Base-by-base conservation (phyloP, 352 stramenopile genomes). In the Pythium monospermum region DNA sequence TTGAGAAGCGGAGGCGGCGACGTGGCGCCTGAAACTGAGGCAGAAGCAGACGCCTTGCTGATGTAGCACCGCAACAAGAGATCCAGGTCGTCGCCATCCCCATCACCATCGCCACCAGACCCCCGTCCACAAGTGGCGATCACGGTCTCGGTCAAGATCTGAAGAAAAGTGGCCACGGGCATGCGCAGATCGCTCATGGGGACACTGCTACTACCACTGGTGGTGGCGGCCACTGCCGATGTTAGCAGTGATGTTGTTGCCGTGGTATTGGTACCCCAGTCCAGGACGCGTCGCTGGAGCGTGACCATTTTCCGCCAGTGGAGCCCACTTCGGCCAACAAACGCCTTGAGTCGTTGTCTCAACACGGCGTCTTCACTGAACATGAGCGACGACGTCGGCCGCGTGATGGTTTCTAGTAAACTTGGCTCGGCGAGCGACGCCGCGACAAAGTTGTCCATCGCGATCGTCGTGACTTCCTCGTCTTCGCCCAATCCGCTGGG, bases 371-470 rank as follows among this genome's bases (percentile, higher is more conserved):
- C 66, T 7, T 53, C 30, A 10, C 55, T 55, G 39, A 65, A 71
- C 28, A 50, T 28, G 2, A 53, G 39, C 32, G 66, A 72, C 3
- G 63, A 49, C 19, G 61, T 35, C n/a, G 67, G 64, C 10, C 60
- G 66, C 22, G 48, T 72, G 33, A 80, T 60, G 33, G 65, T 57
- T 38, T 69, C 64, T n/a, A 80, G 50, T 12, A 80, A 46, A 4
- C 63, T 51, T 2, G 67, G 66, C 52, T 80, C 70, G 6, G 58
- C 49, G 8, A 71, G 38, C 19, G 70, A 73, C 10, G 62, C 49
- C 5, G 58, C 37, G 12, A 74, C 64, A 30, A 76, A 80, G 48
- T 80, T 64, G 28, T 76, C 64, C n/a, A 64, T 57, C 13, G 43
- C 68, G 37, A 80, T 76, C 4, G 49, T 60, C 15, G 32, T 61